phyloP scores from a whole-genome alignment of 371 early-diverging fungal species.

The Batkoa obscura region DNA sequence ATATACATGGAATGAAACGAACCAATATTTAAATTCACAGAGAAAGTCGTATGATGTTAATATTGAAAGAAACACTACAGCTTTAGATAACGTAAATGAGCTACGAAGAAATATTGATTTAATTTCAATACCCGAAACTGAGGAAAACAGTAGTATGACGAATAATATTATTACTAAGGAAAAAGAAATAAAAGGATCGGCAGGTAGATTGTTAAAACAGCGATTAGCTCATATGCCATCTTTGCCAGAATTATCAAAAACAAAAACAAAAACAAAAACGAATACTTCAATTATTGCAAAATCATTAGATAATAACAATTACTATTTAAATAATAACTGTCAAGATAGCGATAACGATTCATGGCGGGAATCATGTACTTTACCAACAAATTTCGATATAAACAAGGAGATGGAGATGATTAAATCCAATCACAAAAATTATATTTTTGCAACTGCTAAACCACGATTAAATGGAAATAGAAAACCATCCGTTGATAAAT shows the following conservation, averaged over 20 bases:
- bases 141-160: neutral
- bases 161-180: neutral
- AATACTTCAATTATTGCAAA: neutral
- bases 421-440: neutral
- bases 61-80: too few species aligned
- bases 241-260: neutral
- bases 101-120: neutral
- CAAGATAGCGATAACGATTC: too few species aligned
- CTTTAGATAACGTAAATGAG: neutral
- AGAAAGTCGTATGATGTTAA: too few species aligned
- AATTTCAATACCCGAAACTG: conserved; percentile 1
- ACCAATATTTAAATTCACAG: too few species aligned
- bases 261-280: neutral
- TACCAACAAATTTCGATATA: too few species aligned
- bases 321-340: too few species aligned
- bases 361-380: neutral
- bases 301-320: too few species aligned
- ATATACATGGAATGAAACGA: too few species aligned
- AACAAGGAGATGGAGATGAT: neutral
- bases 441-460: neutral
- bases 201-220: neutral
- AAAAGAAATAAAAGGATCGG: neutral
- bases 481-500: neutral
- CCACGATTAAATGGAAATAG: neutral
- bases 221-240: neutral